Evolutionary conservation across 257 asterid genomes (phyloP).

Genomic region (Euphrasia confusa): DNA sequence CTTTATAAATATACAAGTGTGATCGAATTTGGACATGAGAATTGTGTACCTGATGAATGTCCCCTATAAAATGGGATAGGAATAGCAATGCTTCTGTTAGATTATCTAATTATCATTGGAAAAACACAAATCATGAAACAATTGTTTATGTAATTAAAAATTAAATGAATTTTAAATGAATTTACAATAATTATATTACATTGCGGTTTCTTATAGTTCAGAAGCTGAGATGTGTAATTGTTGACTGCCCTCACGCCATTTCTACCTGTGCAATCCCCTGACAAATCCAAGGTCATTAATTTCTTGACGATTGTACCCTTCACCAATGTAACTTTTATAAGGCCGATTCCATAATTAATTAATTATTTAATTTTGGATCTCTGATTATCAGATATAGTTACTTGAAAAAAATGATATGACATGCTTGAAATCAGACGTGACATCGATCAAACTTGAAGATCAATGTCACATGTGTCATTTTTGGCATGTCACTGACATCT

Average conservation of each 20-base stretch:
- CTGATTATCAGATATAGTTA: too few species aligned
- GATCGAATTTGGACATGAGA: neutral
- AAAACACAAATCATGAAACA: neutral
- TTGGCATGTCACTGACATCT: too few species aligned
- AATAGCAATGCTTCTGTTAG: conserved; percentile 32
- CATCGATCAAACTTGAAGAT: too few species aligned
- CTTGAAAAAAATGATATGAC: too few species aligned
- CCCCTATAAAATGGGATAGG: conserved; percentile 34
- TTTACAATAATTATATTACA: conserved; percentile 7
- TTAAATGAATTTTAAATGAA: neutral
- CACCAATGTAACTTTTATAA: too few species aligned
- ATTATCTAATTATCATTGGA: conserved; percentile 21
- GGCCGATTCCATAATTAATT: too few species aligned
- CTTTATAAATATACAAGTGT: too few species aligned
- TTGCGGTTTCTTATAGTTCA: neutral
- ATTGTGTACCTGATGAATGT: conserved; percentile 32
- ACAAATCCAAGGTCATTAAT: neutral
- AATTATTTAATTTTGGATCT: too few species aligned
- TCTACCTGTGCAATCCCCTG: conserved; percentile 31
- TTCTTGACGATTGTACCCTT: neutral
- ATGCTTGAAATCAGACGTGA: too few species aligned
- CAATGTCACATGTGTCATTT: too few species aligned
- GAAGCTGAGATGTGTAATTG: conserved; percentile 26
- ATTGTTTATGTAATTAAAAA: neutral
- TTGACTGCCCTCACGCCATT: conserved; percentile 28